Base-by-base conservation (phyloP, 768 basidiomycete species). In the Russula sp. region DNA sequence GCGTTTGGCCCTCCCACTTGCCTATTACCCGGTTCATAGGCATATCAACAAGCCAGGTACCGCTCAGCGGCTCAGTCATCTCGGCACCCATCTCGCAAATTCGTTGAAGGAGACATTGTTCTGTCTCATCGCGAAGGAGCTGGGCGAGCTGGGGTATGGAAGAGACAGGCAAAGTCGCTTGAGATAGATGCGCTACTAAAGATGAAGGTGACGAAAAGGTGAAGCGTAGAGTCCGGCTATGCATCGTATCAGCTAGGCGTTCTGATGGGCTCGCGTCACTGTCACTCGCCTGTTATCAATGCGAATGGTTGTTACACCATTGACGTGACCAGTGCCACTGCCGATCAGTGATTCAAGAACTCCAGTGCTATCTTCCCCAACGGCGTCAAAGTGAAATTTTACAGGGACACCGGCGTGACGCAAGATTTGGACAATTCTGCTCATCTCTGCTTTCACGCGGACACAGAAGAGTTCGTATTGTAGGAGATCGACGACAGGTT, bases 21-120 rank as follows among this genome's bases (percentile, higher is more conserved):
- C 87, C 90, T 25, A 92, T 81, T 22, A 75, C 75, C 56, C 77
- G 72, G 47, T 85, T 84, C 59, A 83, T 82, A 58, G 86, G 79
- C 48, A 82, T 70, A 66, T 93, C 90, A 29, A 91, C 83, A 64
- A 92, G 88, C 90, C 90, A 93, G 2, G 83, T 84, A 14, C 85
- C 80, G 29, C 74, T 75, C 22, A 76, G 71, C 48, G 64, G 67
- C 39, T 78, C 85, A 48, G 84, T 83, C 14, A 81, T 70, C 53
- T 78, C 78, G 20, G 74, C 76, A 7, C 90, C 90, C 29, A 86
- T 73, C 61, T 83, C 84, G 66, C 87, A 87, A 58, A 93, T 85
- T 62, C 84, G 75, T 38, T 80, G 75, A 34, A 93, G 76, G 13
- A 93, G 73, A 67, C 85, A 86, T 39, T 79, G 78, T 69, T 88